Conservation (phyloP, 495 filamentous ascomycete species). For the Podospora fimiseda region DNA sequence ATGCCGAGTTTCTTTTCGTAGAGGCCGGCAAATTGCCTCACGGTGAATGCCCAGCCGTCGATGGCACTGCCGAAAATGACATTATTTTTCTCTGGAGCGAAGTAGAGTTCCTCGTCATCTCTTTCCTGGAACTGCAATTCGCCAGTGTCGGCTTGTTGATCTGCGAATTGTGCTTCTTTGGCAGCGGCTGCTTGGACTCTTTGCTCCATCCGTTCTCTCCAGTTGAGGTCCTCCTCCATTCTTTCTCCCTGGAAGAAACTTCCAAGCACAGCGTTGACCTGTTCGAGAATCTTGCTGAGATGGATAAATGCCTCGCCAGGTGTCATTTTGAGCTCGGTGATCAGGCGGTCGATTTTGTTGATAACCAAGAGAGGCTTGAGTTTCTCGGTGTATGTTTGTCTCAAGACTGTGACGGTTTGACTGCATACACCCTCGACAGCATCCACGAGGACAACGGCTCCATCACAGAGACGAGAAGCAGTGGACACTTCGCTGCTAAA, state of each 20-base stretch:
- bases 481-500: slow-evolving; percentile 98
- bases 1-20: slow-evolving; percentile 98
- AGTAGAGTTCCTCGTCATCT: slow-evolving; percentile 97
- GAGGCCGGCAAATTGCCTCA: slow-evolving; percentile 84
- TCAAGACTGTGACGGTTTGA: slow-evolving; percentile 93
- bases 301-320: slow-evolving; percentile 84
- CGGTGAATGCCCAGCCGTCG: slow-evolving; percentile 97
- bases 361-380: slow-evolving; percentile 91
- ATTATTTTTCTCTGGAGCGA: slow-evolving; percentile 96
- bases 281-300: slow-evolving; percentile 82
- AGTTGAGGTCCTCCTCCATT: slow-evolving; percentile 97
- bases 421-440: slow-evolving; percentile 97
- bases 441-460: slow-evolving; percentile 92
- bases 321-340: slow-evolving; percentile 90
- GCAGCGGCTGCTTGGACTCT: slow-evolving; percentile 56
- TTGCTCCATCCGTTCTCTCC: slow-evolving; percentile 89
- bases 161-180: slow-evolving; percentile 41
- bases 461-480: slow-evolving; percentile 89
- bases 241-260: slow-evolving; percentile 97
- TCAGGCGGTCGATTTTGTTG: slow-evolving; percentile 94
- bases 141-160: slow-evolving; percentile 44
- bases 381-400: slow-evolving; percentile 94
- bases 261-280: slow-evolving; percentile 95
- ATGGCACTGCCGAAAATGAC: slow-evolving; percentile 97
- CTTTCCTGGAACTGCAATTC: slow-evolving; percentile 76